Percentiles rank a stretch among this genome's conserved stretches.
Conservation (phyloP, 148 eudicot species). For the Linanthus parryae region DNA sequence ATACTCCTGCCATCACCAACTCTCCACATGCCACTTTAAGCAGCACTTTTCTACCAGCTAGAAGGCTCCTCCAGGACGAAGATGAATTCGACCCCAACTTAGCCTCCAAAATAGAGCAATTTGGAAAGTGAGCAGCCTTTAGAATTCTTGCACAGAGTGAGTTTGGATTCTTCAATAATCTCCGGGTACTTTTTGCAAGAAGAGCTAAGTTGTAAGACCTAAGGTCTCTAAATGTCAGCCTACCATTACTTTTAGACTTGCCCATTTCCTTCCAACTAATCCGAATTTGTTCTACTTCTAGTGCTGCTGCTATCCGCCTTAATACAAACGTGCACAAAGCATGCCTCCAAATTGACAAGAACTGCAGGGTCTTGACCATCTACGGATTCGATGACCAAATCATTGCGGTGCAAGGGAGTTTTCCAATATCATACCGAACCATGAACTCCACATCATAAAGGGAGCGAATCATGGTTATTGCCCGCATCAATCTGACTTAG, state of each 20-base stretch:
- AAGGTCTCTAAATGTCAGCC: not conserved
- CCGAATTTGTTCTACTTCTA: too few relatives aligned
- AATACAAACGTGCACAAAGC: constrained; percentile 42
- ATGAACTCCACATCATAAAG: too few relatives aligned
- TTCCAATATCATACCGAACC: too few relatives aligned
- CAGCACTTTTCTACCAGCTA: not conserved
- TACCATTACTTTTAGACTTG: not conserved
- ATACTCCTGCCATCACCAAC: too few relatives aligned
- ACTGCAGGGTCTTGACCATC: too few relatives aligned
- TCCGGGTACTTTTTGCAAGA: not conserved
- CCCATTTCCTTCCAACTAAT: not conserved
- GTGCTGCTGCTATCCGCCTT: too few relatives aligned
- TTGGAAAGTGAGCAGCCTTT: not conserved
- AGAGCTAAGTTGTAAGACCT: not conserved
- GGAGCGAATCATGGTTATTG: too few relatives aligned
- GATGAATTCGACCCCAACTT: not conserved
- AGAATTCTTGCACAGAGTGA: not conserved
- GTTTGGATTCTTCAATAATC: not conserved
- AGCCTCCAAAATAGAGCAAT: not conserved
- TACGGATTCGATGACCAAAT: too few relatives aligned
- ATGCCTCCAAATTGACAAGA: too few relatives aligned
- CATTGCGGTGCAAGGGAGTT: too few relatives aligned
- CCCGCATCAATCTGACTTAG: too few relatives aligned
- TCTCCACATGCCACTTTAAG: too few relatives aligned
- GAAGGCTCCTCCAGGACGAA: not conserved